Percentiles rank a stretch among this genome's conserved stretches.
These are phyloP conservation scores for Rhizopogon sp. DNA, from an alignment of 768 basidiomycete genomes.

Conservation along the genomic window DNA sequence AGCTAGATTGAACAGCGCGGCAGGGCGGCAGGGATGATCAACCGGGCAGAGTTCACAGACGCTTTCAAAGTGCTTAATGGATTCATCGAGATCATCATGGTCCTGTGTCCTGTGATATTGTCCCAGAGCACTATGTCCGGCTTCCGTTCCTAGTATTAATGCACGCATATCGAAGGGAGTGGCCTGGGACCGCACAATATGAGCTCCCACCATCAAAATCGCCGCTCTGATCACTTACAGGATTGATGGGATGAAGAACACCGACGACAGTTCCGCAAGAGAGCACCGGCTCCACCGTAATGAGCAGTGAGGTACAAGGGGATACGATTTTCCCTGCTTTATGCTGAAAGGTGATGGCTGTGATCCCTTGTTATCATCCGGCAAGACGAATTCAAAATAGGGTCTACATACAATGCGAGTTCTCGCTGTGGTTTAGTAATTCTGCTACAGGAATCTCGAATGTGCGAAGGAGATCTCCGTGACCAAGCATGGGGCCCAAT, in stretches of 20 bases:
- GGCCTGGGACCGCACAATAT: not conserved
- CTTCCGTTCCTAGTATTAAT: not conserved
- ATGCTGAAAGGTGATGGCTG: not conserved
- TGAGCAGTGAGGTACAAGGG: not conserved
- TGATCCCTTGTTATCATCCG: not conserved
- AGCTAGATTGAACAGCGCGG: constrained; percentile 6
- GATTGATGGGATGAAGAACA: no score
- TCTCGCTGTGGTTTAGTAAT: not conserved
- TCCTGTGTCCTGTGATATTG: not conserved
- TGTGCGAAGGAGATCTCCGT: not conserved
- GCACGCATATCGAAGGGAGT: not conserved
- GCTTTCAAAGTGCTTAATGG: not conserved
- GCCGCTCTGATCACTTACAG: not conserved
- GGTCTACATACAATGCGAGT: not conserved
- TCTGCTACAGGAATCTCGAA: not conserved
- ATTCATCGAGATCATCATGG: not conserved
- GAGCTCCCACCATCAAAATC: not conserved
- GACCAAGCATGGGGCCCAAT: not conserved
- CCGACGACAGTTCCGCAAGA: no score
- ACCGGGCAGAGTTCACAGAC: not conserved
- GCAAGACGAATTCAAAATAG: no score
- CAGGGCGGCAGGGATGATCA: not conserved
- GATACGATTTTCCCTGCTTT: not conserved
- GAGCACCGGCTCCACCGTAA: not conserved
- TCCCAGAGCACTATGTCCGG: constrained; percentile 1